Evolutionary conservation across 2,329 filamentous ascomycete genomes (phyloP).

Genomic region (Claviceps fusiformis): DNA sequence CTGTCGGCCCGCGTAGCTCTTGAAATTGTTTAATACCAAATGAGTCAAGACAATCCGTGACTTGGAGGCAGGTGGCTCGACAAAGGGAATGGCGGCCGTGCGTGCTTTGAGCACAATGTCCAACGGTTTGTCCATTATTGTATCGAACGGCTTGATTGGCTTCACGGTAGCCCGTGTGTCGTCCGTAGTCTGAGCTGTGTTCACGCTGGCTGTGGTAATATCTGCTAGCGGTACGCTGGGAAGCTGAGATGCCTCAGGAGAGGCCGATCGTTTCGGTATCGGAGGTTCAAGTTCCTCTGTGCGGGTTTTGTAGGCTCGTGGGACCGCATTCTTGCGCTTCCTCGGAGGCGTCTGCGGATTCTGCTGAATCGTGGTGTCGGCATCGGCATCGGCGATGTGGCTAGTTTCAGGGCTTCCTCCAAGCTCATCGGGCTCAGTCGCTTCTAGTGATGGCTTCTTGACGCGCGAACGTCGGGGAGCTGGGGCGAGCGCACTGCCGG

Average conservation of each 20-base stretch:
- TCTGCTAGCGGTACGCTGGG: conserved; percentile 53
- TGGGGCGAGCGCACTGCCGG: conserved; percentile 32
- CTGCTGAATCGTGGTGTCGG: conserved; percentile 19
- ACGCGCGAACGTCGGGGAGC: conserved; percentile 26
- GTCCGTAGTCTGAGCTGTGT: conserved; percentile 22
- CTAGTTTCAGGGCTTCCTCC: conserved; percentile 13
- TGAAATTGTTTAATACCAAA: conserved; percentile 90
- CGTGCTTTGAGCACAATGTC: conserved; percentile 86
- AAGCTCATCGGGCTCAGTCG: conserved; percentile 12
- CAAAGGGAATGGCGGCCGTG: conserved; percentile 50
- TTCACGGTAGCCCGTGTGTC: conserved; percentile 36
- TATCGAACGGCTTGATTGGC: conserved; percentile 63
- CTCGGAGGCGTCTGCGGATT: conserved; percentile 28
- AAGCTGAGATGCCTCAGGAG: conserved; percentile 39
- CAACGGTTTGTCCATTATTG: conserved; percentile 76
- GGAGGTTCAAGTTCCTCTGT: conserved; percentile 26
- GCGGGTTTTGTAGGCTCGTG: conserved; percentile 26
- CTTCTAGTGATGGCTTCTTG: conserved; percentile 19
- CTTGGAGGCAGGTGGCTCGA: conserved; percentile 66
- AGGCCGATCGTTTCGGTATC: conserved; percentile 38
- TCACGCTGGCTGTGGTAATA: conserved; percentile 55
- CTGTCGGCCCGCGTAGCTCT: conserved; percentile 92
- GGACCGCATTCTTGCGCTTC: conserved; percentile 51
- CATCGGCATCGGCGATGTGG: conserved; percentile 22
- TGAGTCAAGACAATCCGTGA: conserved; percentile 86